phyloP scores from a whole-genome alignment of 495 filamentous ascomycete species.

The Corynascus novoguineensis region DNA sequence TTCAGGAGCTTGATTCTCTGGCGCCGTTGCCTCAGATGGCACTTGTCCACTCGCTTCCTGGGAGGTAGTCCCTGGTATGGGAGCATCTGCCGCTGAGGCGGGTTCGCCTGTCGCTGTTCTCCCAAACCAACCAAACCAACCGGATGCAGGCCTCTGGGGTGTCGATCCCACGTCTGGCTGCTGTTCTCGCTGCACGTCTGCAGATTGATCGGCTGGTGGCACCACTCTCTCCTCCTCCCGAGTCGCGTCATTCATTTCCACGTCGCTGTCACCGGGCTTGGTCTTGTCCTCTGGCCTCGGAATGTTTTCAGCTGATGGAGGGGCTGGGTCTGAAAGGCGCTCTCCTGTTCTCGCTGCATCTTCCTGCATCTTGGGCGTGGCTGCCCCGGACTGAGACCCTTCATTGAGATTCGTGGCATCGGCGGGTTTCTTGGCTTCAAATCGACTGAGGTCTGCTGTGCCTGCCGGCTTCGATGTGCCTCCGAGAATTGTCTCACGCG shows the following conservation, averaged over 20 bases:
- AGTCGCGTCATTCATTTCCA: constrained; percentile 4
- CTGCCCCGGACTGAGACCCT: constrained; percentile 23
- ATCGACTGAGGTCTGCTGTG: constrained; percentile 43
- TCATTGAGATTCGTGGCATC: constrained; percentile 25
- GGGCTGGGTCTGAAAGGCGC: neutral
- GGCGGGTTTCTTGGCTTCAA: constrained; percentile 37
- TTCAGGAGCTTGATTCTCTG: constrained; percentile 12
- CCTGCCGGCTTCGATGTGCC: constrained; percentile 37
- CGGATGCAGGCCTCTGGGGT: constrained; percentile 36
- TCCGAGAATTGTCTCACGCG: constrained; percentile 69
- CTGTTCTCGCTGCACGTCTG: constrained; percentile 6
- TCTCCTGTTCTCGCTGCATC: neutral
- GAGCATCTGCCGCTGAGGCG: constrained; percentile 21
- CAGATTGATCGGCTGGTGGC: constrained; percentile 1
- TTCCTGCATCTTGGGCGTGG: constrained; percentile 24
- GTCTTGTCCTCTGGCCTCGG: constrained; percentile 5
- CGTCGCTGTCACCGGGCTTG: constrained; percentile 8
- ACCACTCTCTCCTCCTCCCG: constrained; percentile 1
- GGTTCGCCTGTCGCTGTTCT: constrained; percentile 24
- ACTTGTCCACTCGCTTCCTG: constrained; percentile 11
- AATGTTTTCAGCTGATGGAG: neutral
- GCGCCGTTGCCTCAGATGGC: constrained; percentile 2
- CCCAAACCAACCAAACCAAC: constrained; percentile 59
- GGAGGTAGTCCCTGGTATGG: constrained; percentile 18
- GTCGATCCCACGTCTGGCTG: constrained; percentile 16